Evolutionary conservation across 495 filamentous ascomycete species (phyloP).

Genomic region (Penicillium goetzii): DNA sequence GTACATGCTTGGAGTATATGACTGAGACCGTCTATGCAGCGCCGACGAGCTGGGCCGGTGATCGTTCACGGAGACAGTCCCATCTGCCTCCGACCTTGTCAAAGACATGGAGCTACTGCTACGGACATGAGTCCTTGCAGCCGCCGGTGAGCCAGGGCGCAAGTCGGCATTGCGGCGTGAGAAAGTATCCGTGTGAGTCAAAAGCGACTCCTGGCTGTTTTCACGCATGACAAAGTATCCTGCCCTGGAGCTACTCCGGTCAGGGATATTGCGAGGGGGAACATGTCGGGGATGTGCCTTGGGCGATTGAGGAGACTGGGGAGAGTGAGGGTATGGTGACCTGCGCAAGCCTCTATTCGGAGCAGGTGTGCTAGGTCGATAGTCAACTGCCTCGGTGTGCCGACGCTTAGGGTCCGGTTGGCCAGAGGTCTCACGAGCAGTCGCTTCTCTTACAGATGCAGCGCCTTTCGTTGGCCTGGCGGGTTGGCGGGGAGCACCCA

Average conservation of each 20-base stretch:
- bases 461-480: constrained; percentile 27
- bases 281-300: constrained; percentile 28
- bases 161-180: constrained; percentile 53
- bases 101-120: constrained; percentile 53
- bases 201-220: constrained; percentile 57
- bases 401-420: constrained; percentile 19
- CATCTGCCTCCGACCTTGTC: constrained; percentile 52
- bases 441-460: constrained; percentile 28
- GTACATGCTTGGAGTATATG: constrained; percentile 66
- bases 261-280: constrained; percentile 30
- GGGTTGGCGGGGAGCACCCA: constrained; percentile 12
- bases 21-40: constrained; percentile 38
- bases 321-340: constrained; percentile 37
- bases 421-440: constrained; percentile 21
- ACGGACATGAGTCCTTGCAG: constrained; percentile 49
- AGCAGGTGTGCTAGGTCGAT: constrained; percentile 28
- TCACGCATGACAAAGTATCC: constrained; percentile 58
- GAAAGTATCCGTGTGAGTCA: constrained; percentile 64
- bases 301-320: constrained; percentile 31
- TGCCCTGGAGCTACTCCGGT: constrained; percentile 36
- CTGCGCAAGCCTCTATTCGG: constrained; percentile 48
- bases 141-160: constrained; percentile 54
- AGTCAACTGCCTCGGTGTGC: constrained; percentile 17
- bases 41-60: constrained; percentile 36
- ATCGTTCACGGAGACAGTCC: constrained; percentile 38